Conservation (phyloP, 2,329 filamentous ascomycete species). For the Botryotinia calthae region DNA sequence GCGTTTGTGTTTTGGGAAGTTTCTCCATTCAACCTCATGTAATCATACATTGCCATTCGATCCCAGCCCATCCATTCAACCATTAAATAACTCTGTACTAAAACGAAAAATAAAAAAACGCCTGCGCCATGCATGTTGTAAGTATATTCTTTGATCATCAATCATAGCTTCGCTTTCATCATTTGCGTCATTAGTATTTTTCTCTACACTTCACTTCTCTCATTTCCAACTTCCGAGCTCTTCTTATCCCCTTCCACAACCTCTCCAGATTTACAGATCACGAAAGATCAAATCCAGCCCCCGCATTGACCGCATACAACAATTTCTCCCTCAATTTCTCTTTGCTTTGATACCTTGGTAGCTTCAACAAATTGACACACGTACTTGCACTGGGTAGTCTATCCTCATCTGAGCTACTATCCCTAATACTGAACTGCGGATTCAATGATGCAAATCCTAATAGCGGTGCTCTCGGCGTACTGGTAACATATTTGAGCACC, state of each 20-base stretch:
- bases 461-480: constrained; percentile 83
- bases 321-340: constrained; percentile 71
- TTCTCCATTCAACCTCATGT: background rate
- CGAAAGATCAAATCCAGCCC: constrained; percentile 82
- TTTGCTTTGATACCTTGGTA: constrained; percentile 75
- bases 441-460: constrained; percentile 84
- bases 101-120: background rate
- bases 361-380: constrained; percentile 90
- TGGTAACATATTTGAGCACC: constrained; percentile 94
- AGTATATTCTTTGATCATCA: background rate
- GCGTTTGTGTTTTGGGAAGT: background rate
- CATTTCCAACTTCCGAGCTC: background rate
- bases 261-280: constrained; percentile 10
- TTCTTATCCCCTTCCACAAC: background rate
- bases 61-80: background rate
- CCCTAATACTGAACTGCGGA: constrained; percentile 85
- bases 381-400: constrained; percentile 91
- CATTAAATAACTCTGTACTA: background rate
- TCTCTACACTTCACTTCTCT: background rate
- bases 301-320: constrained; percentile 83
- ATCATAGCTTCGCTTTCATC: constrained; percentile 10
- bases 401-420: constrained; percentile 72
- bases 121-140: constrained; percentile 6
- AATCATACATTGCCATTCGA: background rate
- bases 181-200: constrained; percentile 6